Evolutionary conservation across 331 rosid species (phyloP), one percentile per base, ranked within the genome.

Genomic region (Arachis monticola): DNA sequence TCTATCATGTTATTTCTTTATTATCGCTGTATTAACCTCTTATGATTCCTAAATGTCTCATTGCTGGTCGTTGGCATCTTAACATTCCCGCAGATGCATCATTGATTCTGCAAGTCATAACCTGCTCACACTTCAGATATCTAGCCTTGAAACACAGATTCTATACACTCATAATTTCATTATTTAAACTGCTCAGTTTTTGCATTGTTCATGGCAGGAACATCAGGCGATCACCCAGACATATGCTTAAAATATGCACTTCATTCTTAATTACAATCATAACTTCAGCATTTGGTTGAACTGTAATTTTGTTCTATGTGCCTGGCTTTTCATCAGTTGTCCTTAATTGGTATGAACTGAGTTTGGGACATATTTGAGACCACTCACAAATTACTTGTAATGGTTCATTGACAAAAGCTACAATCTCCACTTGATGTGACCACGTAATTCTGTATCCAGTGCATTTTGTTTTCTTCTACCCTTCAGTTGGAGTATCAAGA

Each of bases 261-360:
- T 7, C 48, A 47, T 72, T 53, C 71, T 45, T 8, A 64, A 30
- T 70, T 62, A 53, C 41, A n/a, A 30, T 27, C 38, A 63, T 61
- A 45, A 3, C 68, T 56, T 55, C 38, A 8, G 17, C 61, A 44
- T 55, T 40, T 74, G 44, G 40, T 50, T 38, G 55, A 66, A 8
- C 22, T 70, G 22, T 76, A 22, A 64, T 78, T 70, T 81, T 76
- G 31, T 75, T 64, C 65, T 14, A 27, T 38, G 7, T 27, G 46
- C 11, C 69, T 69, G 51, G 52, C 70, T 40, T 58, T 35, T 76
- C 70, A 57, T 70, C 22, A 47, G 56, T 55, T 60, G 61, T 74
- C 60, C 35, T 31, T 14, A n/a, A 22, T 68, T 46, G 55, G 77
- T 56, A 63, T 62, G 14, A 62, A 30, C 46, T 69, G 44, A 61